Percentiles rank a stretch among this genome's conserved stretches.
These are phyloP conservation scores for Biscutella auriculata DNA, from an alignment of 441 rosid genomes.

Conservation along the genomic window DNA sequence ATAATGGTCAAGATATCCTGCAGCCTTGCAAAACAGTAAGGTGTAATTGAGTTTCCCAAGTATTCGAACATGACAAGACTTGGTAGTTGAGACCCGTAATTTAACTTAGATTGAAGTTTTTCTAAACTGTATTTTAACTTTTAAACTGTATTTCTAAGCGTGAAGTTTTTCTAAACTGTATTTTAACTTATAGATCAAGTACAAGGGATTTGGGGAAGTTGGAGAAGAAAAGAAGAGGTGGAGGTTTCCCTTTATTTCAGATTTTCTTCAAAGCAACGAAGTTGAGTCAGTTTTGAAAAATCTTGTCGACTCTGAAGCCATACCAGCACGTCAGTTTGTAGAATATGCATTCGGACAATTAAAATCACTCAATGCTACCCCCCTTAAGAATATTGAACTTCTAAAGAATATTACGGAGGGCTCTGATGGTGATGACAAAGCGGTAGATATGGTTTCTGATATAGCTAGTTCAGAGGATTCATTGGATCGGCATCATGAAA, in stretches of 20 bases:
- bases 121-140: not conserved
- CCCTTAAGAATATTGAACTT: conserved; percentile 28
- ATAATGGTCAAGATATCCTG: not conserved
- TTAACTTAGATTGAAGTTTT: too few relatives aligned
- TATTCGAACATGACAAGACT: not conserved
- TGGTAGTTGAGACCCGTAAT: not conserved
- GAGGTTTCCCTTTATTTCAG: conserved; percentile 61
- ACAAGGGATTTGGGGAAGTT: conserved; percentile 65
- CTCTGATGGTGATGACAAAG: conserved; percentile 18
- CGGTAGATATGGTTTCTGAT: conserved; percentile 26
- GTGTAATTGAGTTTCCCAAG: not conserved
- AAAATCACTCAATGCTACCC: conserved; percentile 54
- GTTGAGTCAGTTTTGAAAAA: conserved; percentile 52
- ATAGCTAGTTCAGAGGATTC: conserved; percentile 15
- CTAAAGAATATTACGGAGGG: conserved; percentile 15
- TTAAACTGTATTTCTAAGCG: not conserved
- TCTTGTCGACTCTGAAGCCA: conserved; percentile 50
- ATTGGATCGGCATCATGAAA: too few relatives aligned
- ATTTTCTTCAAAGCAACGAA: conserved; percentile 52
- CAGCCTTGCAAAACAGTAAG: not conserved
- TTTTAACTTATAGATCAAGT: conserved; percentile 46
- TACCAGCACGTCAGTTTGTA: conserved; percentile 81
- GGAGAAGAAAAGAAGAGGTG: conserved; percentile 78
- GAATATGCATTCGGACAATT: conserved; percentile 82
- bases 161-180: not conserved